Base-by-base conservation (phyloP, 2,329 filamentous ascomycete genomes). In the Nemania abortiva region DNA sequence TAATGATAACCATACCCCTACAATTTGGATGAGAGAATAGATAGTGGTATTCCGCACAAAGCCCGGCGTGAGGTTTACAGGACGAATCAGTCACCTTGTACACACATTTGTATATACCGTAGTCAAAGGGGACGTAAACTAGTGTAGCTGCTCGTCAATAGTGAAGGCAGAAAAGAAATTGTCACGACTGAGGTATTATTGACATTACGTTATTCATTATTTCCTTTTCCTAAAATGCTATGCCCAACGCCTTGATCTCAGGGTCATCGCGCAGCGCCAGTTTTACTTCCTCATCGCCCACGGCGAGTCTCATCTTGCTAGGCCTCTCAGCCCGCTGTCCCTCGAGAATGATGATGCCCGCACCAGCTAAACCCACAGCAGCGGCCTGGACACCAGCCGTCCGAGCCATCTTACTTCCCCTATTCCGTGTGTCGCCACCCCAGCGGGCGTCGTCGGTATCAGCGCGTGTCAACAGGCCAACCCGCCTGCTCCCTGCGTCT, bases 281-380 rank as follows among this genome's bases (percentile, higher is more conserved):
- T 78, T 91, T 91, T 31, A 99, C 89, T 81, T 99, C 95, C 76
- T 98, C 95, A 69, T 97, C 93, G 13, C 93, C 92, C 73, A 98
- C 91, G 24, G 93, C 90, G 65, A 99, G 84, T 65, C 95, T 87
- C 49, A 99, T 88, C 80, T 97, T 95, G 65, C 94, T 95, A 24
- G 93, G 94, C 52, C 96, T 86, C 78, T 98, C 95, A 0, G 94
- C 91, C 72, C 90, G 90, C 68, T 91, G 88, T 3, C 88, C 88
- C 79, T 99, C 96, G 61, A 99, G 81, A 6, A 94, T 93, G 67
- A 99, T 86, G 61, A 99, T 89, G 0, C 96, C 96, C 0, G 95
- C 93, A 69, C 96, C 94, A 70, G 93, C 91, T 22, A 99, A 85
- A 68, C 95, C 94, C 66, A 93, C 87, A 1, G 94, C 93, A 0